Evolutionary conservation across 129 eudicot genomes (phyloP).

Genomic region (Tagetes patula): DNA sequence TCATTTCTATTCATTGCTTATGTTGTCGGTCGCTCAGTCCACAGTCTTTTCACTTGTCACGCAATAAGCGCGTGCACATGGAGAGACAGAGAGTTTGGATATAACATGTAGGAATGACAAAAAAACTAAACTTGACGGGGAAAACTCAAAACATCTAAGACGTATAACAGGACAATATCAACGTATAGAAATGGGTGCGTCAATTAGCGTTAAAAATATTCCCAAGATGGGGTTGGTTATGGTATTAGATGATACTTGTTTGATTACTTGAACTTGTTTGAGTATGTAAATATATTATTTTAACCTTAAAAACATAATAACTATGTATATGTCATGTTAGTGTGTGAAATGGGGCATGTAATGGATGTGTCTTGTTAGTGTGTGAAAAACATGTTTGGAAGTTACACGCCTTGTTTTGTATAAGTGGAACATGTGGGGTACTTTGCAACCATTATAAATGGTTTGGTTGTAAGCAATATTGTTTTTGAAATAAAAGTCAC

Average conservation of each 20-base stretch:
- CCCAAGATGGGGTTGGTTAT: no score
- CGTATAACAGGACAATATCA: not conserved
- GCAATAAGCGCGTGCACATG: no score
- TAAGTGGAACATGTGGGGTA: constrained; percentile 20
- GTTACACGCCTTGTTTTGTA: constrained; percentile 28
- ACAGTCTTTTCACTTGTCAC: not conserved
- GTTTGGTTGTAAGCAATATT: not conserved
- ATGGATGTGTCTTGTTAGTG: constrained; percentile 17
- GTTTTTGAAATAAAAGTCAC: not conserved
- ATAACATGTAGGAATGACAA: not conserved
- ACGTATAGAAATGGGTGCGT: no score
- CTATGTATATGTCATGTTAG: constrained; percentile 10
- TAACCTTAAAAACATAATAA: not conserved
- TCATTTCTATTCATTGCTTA: not conserved
- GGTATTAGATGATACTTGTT: no score
- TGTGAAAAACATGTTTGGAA: constrained; percentile 31
- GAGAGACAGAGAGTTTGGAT: not conserved
- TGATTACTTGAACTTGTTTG: no score
- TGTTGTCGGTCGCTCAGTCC: not conserved
- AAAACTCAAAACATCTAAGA: not conserved
- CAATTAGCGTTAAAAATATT: no score
- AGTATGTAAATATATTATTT: no score
- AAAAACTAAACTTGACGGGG: not conserved
- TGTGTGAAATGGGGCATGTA: constrained; percentile 15
- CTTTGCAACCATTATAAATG: not conserved